Evolutionary conservation across 768 basidiomycete genomes (phyloP).

Genomic region (Daedaleopsis nitida): DNA sequence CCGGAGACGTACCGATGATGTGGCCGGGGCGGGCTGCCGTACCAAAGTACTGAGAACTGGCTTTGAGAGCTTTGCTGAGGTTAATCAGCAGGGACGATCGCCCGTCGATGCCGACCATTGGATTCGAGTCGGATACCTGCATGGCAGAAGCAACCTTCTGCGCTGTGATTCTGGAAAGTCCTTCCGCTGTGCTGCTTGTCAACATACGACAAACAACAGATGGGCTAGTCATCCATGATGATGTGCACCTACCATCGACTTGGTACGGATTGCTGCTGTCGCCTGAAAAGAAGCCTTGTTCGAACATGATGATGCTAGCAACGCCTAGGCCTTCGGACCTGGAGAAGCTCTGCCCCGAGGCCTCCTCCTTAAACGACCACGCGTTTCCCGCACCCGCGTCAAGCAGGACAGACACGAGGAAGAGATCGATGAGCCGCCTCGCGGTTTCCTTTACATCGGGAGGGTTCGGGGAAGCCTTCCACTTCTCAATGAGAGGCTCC

Average conservation of each 20-base stretch:
- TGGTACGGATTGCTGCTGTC: slow-evolving; percentile 58
- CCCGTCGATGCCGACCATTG: slow-evolving; percentile 90
- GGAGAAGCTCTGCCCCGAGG: slow-evolving; percentile 52
- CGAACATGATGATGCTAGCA: slow-evolving; percentile 90
- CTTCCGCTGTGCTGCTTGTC: slow-evolving; percentile 53
- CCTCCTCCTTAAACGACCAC: slow-evolving; percentile 76
- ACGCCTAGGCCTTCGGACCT: slow-evolving; percentile 87
- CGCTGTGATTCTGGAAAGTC: slow-evolving; percentile 63
- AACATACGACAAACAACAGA: background rate
- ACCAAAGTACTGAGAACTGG: slow-evolving; percentile 73
- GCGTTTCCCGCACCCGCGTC: slow-evolving; percentile 90
- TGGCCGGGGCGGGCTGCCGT: slow-evolving; percentile 76
- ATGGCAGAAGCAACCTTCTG: slow-evolving; percentile 65
- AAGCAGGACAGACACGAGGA: slow-evolving; percentile 87
- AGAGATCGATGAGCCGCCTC: slow-evolving; percentile 83
- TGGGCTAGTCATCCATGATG: background rate
- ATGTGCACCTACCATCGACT: slow-evolving; percentile 70
- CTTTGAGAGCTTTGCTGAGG: slow-evolving; percentile 69
- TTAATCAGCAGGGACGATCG: slow-evolving; percentile 75
- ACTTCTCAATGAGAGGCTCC: slow-evolving; percentile 55
- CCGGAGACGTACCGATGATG: slow-evolving; percentile 65
- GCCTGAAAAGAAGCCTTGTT: slow-evolving; percentile 78
- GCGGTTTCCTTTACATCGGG: slow-evolving; percentile 60
- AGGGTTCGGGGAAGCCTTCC: slow-evolving; percentile 46
- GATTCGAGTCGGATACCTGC: slow-evolving; percentile 79